Percentiles rank a stretch among this genome's conserved stretches.
phyloP scores from a whole-genome alignment of 805 yeast species.

The Suhomyces pyralidae region DNA sequence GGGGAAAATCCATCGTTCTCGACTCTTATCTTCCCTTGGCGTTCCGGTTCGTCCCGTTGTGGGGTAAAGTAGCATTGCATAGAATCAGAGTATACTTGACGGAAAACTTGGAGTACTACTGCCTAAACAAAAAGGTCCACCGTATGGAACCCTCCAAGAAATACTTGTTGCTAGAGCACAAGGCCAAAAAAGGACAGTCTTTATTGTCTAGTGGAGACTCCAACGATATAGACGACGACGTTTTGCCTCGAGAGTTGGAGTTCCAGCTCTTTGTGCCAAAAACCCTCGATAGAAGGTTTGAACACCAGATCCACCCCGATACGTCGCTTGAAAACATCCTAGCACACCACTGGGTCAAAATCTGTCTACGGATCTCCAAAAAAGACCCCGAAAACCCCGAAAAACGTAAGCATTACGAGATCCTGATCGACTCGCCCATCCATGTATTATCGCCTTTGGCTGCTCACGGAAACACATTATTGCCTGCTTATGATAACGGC shows the following conservation, averaged over 20 bases:
- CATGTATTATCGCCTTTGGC: constrained; percentile 75
- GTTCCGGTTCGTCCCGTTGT: constrained; percentile 75
- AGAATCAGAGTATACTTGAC: constrained; percentile 82
- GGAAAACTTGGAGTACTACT: constrained; percentile 87
- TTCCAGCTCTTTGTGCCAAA: constrained; percentile 85
- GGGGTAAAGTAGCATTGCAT: constrained; percentile 81
- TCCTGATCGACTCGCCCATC: constrained; percentile 91
- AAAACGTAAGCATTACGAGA: constrained; percentile 88
- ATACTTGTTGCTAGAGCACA: constrained; percentile 75
- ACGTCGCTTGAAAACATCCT: constrained; percentile 77
- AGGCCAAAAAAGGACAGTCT: constrained; percentile 52
- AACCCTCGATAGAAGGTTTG: constrained; percentile 51
- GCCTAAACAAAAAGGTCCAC: constrained; percentile 83
- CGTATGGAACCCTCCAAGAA: constrained; percentile 88
- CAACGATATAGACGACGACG: constrained; percentile 43
- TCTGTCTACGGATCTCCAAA: constrained; percentile 75
- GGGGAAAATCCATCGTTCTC: constrained; percentile 82
- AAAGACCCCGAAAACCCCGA: constrained; percentile 49
- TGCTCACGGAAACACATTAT: constrained; percentile 73
- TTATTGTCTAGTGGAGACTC: constrained; percentile 30
- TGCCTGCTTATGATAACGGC: constrained; percentile 62
- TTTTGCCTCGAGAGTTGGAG: constrained; percentile 75
- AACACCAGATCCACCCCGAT: constrained; percentile 68
- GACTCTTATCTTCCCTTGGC: constrained; percentile 83
- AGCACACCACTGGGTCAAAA: constrained; percentile 93